Conservation (phyloP, 2,329 filamentous ascomycete species). For the Cladophialophora carrionii region DNA sequence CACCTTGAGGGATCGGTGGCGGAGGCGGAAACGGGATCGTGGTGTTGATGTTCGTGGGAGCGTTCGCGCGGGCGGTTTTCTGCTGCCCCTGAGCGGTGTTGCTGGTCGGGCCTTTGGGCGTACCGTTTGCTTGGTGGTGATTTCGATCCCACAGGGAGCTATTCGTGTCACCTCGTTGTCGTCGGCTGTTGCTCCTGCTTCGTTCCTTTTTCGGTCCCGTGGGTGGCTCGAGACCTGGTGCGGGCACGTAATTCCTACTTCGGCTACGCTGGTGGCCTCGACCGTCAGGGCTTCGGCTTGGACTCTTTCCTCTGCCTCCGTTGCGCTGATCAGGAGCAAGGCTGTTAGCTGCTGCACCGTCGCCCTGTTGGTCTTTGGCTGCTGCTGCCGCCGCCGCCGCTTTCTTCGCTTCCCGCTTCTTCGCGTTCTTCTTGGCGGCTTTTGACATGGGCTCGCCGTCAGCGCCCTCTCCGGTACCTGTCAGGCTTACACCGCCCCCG, state of each 20-base stretch:
- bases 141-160: conserved; percentile 26
- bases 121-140: conserved; percentile 29
- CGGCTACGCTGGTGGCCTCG: conserved; percentile 59
- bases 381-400: conserved; percentile 77
- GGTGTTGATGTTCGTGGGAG: conserved; percentile 41
- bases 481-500: conserved; percentile 67
- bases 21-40: conserved; percentile 40
- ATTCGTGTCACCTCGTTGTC: conserved; percentile 38
- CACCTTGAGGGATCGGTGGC: conserved; percentile 40
- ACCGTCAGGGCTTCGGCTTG: conserved; percentile 53
- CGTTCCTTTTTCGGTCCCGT: conserved; percentile 34
- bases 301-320: conserved; percentile 36
- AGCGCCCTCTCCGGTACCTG: conserved; percentile 64
- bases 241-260: conserved; percentile 45
- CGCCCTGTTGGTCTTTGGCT: conserved; percentile 43
- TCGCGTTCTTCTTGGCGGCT: conserved; percentile 93
- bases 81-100: conserved; percentile 26
- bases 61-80: conserved; percentile 19
- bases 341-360: conserved; percentile 9
- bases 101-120: conserved; percentile 26
- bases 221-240: conserved; percentile 33
- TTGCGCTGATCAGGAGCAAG: conserved; percentile 30
- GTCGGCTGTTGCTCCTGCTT: conserved; percentile 40
- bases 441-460: conserved; percentile 74
- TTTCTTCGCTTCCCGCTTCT: conserved; percentile 95